phyloP scores from a whole-genome alignment of 495 filamentous ascomycete genomes.

The Cairneyella variabilis region DNA sequence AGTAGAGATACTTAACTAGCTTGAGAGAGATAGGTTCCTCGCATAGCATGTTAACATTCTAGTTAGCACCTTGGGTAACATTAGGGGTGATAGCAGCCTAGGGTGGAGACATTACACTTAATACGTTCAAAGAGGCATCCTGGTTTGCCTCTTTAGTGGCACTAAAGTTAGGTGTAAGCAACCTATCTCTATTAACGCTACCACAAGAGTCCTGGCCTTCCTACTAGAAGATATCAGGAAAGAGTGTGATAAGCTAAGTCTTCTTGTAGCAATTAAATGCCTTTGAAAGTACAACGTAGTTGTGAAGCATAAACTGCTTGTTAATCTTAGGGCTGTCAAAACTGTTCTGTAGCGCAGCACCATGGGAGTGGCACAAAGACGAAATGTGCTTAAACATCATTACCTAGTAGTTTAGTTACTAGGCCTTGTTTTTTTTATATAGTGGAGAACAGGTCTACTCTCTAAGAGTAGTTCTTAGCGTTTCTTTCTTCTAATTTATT shows the following conservation, averaged over 20 bases:
- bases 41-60: too few species aligned
- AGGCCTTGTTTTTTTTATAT: slow-evolving; percentile 11
- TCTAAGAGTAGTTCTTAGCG: slow-evolving; percentile 2
- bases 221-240: slow-evolving; percentile 13
- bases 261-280: neutral
- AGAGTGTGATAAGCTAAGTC: slow-evolving; percentile 12
- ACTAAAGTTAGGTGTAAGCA: neutral
- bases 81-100: too few species aligned
- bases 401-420: slow-evolving; percentile 4
- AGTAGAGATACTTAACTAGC: too few species aligned
- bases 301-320: slow-evolving; percentile 5
- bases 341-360: slow-evolving; percentile 7
- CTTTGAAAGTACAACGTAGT: slow-evolving; percentile 8
- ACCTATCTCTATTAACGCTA: neutral
- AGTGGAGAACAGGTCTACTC: slow-evolving; percentile 4
- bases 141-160: slow-evolving; percentile 3
- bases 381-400: slow-evolving; percentile 11
- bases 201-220: slow-evolving; percentile 2
- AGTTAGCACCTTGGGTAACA: too few species aligned
- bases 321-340: slow-evolving; percentile 4
- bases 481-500: slow-evolving; percentile 1
- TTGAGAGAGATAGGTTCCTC: too few species aligned
- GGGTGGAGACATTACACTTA: too few species aligned
- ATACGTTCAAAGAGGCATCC: too few species aligned
- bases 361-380: neutral